Evolutionary conservation across 1,139 yeast species (phyloP).

Genomic region (Candida tunisiensis): DNA sequence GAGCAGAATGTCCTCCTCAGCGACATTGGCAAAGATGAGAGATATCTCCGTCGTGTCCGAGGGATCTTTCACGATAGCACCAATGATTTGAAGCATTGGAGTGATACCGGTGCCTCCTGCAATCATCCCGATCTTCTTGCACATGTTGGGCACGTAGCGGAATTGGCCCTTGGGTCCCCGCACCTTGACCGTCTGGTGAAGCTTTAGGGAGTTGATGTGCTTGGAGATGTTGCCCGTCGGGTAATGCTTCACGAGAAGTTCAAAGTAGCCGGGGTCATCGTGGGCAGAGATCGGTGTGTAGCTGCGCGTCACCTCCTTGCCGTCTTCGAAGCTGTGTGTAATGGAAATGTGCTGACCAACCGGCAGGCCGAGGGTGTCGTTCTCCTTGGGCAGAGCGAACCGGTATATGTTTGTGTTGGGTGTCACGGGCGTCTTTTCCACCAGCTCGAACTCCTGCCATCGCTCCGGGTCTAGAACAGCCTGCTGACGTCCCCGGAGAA

Average conservation of each 20-base stretch:
- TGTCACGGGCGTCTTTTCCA: slow-evolving; percentile 59
- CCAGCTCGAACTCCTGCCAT: slow-evolving; percentile 69
- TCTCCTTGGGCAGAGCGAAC: slow-evolving; percentile 64
- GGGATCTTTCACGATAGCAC: slow-evolving; percentile 35
- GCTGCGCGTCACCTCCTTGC: slow-evolving; percentile 75
- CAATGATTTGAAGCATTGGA: slow-evolving; percentile 74
- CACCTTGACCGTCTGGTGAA: slow-evolving; percentile 56
- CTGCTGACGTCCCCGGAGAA: no score
- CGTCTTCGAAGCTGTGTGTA: slow-evolving; percentile 44
- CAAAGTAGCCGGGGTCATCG: slow-evolving; percentile 68
- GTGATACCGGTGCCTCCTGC: slow-evolving; percentile 98
- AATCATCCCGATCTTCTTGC: slow-evolving; percentile 59
- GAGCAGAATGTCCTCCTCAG: slow-evolving; percentile 63
- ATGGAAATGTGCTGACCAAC: slow-evolving; percentile 75
- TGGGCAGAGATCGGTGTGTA: slow-evolving; percentile 87
- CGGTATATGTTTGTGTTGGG: slow-evolving; percentile 78
- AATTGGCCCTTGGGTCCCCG: slow-evolving; percentile 94
- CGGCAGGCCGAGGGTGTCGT: slow-evolving; percentile 75
- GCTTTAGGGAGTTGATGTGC: slow-evolving; percentile 46
- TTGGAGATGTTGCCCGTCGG: slow-evolving; percentile 81
- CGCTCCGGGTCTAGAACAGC: slow-evolving; percentile 48
- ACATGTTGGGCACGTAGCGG: slow-evolving; percentile 72
- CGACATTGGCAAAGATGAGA: slow-evolving; percentile 64
- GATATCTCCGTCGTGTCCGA: slow-evolving; percentile 72
- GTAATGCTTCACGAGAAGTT: slow-evolving; percentile 81